Percentiles rank a stretch among this genome's conserved stretches.
Evolutionary conservation across 225 moss, liverwort and hornwort species (phyloP).

Genomic region (Anthoceros angustus): DNA sequence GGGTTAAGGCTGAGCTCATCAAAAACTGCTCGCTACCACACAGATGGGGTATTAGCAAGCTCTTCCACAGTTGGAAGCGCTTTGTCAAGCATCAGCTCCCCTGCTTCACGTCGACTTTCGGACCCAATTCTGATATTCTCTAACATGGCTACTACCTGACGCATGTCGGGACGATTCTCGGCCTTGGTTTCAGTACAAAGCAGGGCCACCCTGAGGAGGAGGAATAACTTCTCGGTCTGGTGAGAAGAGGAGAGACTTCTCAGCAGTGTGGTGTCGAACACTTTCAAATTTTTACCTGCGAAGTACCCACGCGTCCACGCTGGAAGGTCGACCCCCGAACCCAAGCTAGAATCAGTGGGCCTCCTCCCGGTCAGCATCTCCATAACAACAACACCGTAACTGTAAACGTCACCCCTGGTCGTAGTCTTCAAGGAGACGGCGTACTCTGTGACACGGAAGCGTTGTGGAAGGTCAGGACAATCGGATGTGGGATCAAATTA

Average conservation of each 20-base stretch:
- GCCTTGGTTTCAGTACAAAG: background rate
- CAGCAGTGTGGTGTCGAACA: background rate
- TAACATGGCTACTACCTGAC: background rate
- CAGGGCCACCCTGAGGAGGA: background rate
- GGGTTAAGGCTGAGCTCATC: too few relatives aligned
- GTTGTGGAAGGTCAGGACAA: background rate
- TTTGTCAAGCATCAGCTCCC: background rate
- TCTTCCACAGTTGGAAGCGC: background rate
- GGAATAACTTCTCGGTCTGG: background rate
- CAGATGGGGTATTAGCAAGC: background rate
- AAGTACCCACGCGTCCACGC: background rate
- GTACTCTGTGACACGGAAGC: background rate
- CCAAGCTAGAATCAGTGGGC: background rate
- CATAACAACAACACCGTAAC: background rate
- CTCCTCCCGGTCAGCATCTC: background rate
- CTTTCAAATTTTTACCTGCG: background rate
- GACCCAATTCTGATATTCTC: background rate
- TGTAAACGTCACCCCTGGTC: constrained; percentile 1
- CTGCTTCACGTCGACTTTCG: background rate
- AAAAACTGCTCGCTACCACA: background rate
- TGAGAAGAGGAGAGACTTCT: background rate
- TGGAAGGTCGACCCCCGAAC: background rate
- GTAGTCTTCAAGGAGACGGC: background rate
- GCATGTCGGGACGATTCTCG: background rate
- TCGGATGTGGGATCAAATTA: background rate